Base-by-base conservation (phyloP, 1,284 basidiomycete genomes). In the Cryptococcus sp. region DNA sequence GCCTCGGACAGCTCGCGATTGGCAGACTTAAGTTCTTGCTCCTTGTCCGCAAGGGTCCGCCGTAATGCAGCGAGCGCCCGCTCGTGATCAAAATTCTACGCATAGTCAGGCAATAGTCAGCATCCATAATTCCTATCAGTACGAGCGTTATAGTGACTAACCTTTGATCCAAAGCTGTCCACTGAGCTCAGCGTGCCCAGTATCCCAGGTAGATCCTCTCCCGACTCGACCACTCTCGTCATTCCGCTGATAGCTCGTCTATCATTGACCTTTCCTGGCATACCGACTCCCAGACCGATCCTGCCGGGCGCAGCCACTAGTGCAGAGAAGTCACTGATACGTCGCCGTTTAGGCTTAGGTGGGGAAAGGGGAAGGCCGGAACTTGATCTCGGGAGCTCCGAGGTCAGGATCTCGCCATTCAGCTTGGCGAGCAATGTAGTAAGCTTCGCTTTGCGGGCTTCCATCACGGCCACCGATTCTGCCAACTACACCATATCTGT, bases 351-450 rank as follows among this genome's bases (percentile, higher is more conserved):
- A 15, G 67, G 71, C 45, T 65, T 69, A 3, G 66, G 61, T 0
- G 70, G 66, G 0, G 67, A 66, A 15, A 65, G 43, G 0, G 67
- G 64, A 1, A 59, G 54, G 5, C 58, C 64, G 6, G 60, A 45
- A 15, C 50, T 51, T 1, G 66, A 57, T 3, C 69, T 66, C 13
- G 69, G 72, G 5, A 74, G 51, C 27, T 75, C 71, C 5, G 74
- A 76, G 0, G 74, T 77, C 7, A 78, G 66, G 54, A 78, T 78
- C 60, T 78, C 75, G 41, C 68, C 71, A 48, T 78, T 78, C 7
- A 80, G 72, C 54, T 71, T 71, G 7, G 69, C 65, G 6, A 80
- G 68, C 47, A 78, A 70, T 11, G 63, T 62, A 6, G 61, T 63
- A 4, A 78, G 64, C 41, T 65, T 67, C 17, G 68, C 58, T 59